These are phyloP conservation scores for Colletotrichum lindemuthianum DNA, from an alignment of 2,329 filamentous ascomycete species.

Conservation along the genomic window DNA sequence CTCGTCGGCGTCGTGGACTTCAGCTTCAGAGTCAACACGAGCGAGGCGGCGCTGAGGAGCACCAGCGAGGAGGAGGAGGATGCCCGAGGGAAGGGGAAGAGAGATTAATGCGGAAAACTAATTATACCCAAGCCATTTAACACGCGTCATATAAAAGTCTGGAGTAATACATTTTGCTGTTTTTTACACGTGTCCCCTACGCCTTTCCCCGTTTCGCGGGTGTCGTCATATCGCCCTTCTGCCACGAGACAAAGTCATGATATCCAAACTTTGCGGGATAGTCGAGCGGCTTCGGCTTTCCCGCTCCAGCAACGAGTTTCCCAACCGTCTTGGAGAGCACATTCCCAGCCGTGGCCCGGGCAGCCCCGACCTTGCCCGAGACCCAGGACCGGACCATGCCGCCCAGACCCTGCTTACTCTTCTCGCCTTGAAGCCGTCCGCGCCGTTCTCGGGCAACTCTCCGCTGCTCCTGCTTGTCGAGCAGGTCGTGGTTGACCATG, in stretches of 20 bases:
- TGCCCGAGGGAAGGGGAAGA: constrained; percentile 4
- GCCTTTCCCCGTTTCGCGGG: neutral
- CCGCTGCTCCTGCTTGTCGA: constrained; percentile 8
- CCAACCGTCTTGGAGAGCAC: constrained; percentile 8
- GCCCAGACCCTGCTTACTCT: neutral
- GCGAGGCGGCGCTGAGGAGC: constrained; percentile 20
- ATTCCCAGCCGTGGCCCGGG: constrained; percentile 5
- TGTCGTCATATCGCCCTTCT: constrained; percentile 20
- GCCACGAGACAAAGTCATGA: constrained; percentile 35
- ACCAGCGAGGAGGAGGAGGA: constrained; percentile 14
- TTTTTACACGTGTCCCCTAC: too few species aligned
- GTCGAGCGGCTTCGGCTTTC: neutral
- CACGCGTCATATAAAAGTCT: too few species aligned
- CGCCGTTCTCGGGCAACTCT: neutral
- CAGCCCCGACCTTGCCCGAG: neutral
- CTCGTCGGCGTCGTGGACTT: constrained; percentile 82
- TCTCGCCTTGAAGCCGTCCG: neutral
- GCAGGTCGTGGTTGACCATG: constrained; percentile 33
- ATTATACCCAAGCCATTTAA: too few species aligned
- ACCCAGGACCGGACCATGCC: neutral
- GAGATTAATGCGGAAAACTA: neutral
- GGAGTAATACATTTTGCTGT: too few species aligned
- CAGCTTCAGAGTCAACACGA: constrained; percentile 64
- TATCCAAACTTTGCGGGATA: constrained; percentile 24
- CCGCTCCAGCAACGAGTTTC: neutral